A percentile compares a stretch with the other conserved stretches of the same genome.
These are phyloP conservation scores for Wickerhamomyces sp. DNA, from an alignment of 1,139 yeast genomes.

Conservation along the genomic window DNA sequence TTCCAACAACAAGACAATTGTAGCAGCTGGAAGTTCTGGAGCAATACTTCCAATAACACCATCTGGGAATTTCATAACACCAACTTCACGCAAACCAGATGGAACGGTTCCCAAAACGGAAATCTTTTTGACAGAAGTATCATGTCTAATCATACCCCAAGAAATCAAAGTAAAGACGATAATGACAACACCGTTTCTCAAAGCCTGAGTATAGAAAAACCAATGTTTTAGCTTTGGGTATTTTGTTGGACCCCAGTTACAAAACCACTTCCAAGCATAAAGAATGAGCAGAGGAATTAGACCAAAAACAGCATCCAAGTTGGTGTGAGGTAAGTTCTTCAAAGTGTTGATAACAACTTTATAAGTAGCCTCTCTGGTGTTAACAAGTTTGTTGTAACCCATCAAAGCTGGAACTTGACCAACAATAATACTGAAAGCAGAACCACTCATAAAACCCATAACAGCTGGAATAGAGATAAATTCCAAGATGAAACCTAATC, in stretches of 20 bases:
- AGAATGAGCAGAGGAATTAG: constrained; percentile 64
- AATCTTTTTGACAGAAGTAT: constrained; percentile 35
- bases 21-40: constrained; percentile 78
- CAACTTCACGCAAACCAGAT: constrained; percentile 72
- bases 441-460: constrained; percentile 92
- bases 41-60: constrained; percentile 60
- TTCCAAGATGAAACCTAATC: constrained; percentile 85
- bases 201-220: constrained; percentile 67
- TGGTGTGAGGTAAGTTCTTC: constrained; percentile 64
- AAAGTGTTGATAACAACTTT: constrained; percentile 65
- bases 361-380: constrained; percentile 71
- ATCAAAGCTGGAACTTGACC: constrained; percentile 87
- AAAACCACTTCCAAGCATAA: constrained; percentile 59
- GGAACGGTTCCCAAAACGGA: constrained; percentile 74
- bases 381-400: constrained; percentile 65
- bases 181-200: constrained; percentile 78
- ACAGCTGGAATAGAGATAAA: constrained; percentile 90
- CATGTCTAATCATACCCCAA: constrained; percentile 49
- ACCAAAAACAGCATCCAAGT: constrained; percentile 86
- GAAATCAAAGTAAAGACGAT: constrained; percentile 73
- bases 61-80: constrained; percentile 63
- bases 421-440: constrained; percentile 73
- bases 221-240: constrained; percentile 52
- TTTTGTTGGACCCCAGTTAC: constrained; percentile 56
- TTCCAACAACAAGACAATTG: constrained; percentile 76